Percentiles rank a stretch among this genome's conserved stretches.
Conservation (phyloP, 2,329 filamentous ascomycete genomes). For the Aspergillus chevalieri region DNA sequence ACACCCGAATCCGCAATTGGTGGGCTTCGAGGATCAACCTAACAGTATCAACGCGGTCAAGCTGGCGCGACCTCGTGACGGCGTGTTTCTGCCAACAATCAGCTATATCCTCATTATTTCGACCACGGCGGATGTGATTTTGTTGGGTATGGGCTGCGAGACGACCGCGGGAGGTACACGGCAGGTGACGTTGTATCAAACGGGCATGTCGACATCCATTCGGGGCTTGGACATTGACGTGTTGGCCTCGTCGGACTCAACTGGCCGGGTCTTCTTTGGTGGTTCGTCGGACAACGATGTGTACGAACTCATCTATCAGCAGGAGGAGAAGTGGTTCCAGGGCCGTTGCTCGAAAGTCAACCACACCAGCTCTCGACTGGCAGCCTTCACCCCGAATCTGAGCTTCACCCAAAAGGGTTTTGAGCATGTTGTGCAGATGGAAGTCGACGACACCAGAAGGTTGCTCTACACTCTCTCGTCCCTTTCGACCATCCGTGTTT, state of each 20-base stretch:
- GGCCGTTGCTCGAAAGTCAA: constrained; percentile 82
- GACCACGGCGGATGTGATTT: constrained; percentile 73
- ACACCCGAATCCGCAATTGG: constrained; percentile 78
- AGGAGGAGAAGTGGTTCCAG: constrained; percentile 95
- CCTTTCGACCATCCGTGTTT: constrained; percentile 81
- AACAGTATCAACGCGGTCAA: constrained; percentile 88
- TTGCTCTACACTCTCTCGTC: constrained; percentile 88
- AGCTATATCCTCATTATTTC: constrained; percentile 85
- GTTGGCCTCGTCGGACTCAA: constrained; percentile 69
- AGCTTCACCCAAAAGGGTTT: constrained; percentile 39
- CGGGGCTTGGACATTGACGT: constrained; percentile 70
- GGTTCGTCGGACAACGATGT: constrained; percentile 77
- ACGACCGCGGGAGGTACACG: constrained; percentile 62
- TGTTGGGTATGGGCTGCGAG: constrained; percentile 72
- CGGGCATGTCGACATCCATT: constrained; percentile 73
- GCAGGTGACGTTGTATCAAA: constrained; percentile 75
- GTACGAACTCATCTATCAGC: constrained; percentile 91
- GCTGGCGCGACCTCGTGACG: constrained; percentile 73
- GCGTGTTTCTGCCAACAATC: constrained; percentile 81
- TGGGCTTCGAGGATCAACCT: constrained; percentile 84
- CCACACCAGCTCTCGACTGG: constrained; percentile 70
- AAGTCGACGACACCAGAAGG: constrained; percentile 79
- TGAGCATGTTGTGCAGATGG: constrained; percentile 71
- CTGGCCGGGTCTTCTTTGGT: constrained; percentile 89
- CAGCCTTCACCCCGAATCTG: constrained; percentile 45